A percentile compares a stretch with the other conserved stretches of the same genome.
Evolutionary conservation across 2,329 filamentous ascomycete species (phyloP).

Genomic region (Pseudocercospora pini-densiflorae): DNA sequence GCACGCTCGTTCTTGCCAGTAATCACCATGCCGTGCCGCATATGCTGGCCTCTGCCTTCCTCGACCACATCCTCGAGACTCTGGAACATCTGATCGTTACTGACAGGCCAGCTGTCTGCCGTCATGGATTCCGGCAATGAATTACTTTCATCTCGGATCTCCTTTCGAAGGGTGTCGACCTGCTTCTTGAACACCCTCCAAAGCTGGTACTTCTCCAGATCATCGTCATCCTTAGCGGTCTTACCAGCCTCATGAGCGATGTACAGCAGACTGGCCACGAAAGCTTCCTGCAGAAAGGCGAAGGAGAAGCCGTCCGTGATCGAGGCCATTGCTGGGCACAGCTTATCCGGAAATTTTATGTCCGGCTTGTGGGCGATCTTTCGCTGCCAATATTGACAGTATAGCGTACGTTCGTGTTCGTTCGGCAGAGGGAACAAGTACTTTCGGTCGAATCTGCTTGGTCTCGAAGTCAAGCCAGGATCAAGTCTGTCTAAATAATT

Average conservation of each 20-base stretch:
- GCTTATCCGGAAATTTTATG: slow-evolving; percentile 62
- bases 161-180: slow-evolving; percentile 62
- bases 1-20: not conserved
- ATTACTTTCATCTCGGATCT: slow-evolving; percentile 47
- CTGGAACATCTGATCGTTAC: not conserved
- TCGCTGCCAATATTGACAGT: slow-evolving; percentile 68
- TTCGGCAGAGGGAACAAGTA: slow-evolving; percentile 62
- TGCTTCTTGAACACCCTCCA: slow-evolving; percentile 68
- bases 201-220: slow-evolving; percentile 57
- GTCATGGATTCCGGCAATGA: not conserved
- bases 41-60: not conserved
- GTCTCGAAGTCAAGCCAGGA: slow-evolving; percentile 65
- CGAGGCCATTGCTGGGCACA: slow-evolving; percentile 61
- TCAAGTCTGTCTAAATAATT: slow-evolving; percentile 65
- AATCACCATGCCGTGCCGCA: not conserved
- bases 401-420: slow-evolving; percentile 60
- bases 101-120: not conserved
- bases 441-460: slow-evolving; percentile 68
- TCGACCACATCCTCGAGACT: not conserved
- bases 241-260: slow-evolving; percentile 52
- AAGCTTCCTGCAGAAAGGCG: slow-evolving; percentile 71
- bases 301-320: slow-evolving; percentile 69
- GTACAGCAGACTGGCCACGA: slow-evolving; percentile 65
- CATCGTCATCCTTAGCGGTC: slow-evolving; percentile 34
- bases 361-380: slow-evolving; percentile 59